phyloP scores from a whole-genome alignment of 768 basidiomycete species.

The Trametopsis cervina region DNA sequence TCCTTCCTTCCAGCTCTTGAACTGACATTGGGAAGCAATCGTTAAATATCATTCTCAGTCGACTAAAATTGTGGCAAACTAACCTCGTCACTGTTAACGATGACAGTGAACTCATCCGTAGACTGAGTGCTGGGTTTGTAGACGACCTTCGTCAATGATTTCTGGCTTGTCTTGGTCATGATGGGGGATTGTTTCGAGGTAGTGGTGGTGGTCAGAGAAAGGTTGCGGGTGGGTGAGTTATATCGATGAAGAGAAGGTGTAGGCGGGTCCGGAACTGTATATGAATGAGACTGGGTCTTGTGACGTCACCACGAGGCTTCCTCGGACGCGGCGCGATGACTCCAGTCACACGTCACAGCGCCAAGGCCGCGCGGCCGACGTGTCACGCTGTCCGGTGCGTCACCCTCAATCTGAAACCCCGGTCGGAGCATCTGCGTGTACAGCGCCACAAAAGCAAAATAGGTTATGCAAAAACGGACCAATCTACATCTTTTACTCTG shows the following conservation, averaged over 20 bases:
- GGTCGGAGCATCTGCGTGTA: no score
- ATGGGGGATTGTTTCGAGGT: not conserved
- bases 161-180: constrained; percentile 12
- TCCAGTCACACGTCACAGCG: no score
- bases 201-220: not conserved
- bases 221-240: not conserved
- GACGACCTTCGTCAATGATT: constrained; percentile 58
- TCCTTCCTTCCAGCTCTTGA: constrained; percentile 73
- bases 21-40: constrained; percentile 33
- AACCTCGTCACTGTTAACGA: constrained; percentile 66
- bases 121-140: constrained; percentile 73
- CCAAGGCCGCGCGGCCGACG: no score
- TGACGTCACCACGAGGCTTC: not conserved
- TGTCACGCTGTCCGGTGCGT: no score
- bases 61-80: constrained; percentile 2
- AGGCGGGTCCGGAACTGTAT: not conserved
- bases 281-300: not conserved
- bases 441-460: no score
- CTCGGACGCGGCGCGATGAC: no score
- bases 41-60: constrained; percentile 5
- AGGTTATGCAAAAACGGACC: not conserved
- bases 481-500: not conserved
- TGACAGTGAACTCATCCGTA: constrained; percentile 64
- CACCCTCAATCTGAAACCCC: no score
- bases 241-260: not conserved